phyloP scores from a whole-genome alignment of 1,139 yeast genomes.

The Blastobotrys malaysiensis region DNA sequence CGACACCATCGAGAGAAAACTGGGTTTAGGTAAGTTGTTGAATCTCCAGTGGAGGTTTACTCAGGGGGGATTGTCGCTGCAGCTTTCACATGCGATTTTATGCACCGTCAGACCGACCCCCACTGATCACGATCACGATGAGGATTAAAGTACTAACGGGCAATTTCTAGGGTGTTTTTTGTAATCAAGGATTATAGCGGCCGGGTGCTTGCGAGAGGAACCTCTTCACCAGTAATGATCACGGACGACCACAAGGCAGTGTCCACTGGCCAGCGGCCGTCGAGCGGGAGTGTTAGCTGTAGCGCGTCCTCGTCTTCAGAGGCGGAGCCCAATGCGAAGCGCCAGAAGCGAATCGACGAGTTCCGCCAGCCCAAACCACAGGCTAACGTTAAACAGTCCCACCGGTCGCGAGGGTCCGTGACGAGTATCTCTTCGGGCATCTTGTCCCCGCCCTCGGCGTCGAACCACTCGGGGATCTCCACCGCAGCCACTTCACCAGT shows the following conservation, averaged over 20 bases:
- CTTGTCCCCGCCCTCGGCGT: slow-evolving; percentile 12
- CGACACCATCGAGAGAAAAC: slow-evolving; percentile 80
- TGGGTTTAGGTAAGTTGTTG: slow-evolving; percentile 55
- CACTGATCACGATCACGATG: neutral
- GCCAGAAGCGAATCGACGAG: neutral
- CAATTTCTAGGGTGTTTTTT: slow-evolving; percentile 45
- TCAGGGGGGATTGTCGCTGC: neutral
- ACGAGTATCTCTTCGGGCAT: slow-evolving; percentile 6
- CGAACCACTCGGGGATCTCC: slow-evolving; percentile 12
- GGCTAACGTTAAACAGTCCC: neutral
- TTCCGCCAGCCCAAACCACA: neutral
- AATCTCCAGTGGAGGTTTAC: no score
- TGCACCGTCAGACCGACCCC: neutral
- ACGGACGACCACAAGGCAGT: slow-evolving; percentile 78
- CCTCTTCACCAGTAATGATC: slow-evolving; percentile 73
- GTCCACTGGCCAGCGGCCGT: neutral
- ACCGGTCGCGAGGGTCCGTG: neutral
- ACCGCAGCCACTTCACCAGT: slow-evolving; percentile 17
- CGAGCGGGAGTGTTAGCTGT: neutral
- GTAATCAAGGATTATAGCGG: slow-evolving; percentile 57
- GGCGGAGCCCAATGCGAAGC: neutral
- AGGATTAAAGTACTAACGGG: slow-evolving; percentile 4
- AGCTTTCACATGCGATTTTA: neutral
- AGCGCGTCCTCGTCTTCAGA: neutral
- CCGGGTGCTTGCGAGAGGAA: slow-evolving; percentile 60